Evolutionary conservation across 2,329 filamentous ascomycete species (phyloP).

Genomic region (Lasiodiplodia gonubiensis): DNA sequence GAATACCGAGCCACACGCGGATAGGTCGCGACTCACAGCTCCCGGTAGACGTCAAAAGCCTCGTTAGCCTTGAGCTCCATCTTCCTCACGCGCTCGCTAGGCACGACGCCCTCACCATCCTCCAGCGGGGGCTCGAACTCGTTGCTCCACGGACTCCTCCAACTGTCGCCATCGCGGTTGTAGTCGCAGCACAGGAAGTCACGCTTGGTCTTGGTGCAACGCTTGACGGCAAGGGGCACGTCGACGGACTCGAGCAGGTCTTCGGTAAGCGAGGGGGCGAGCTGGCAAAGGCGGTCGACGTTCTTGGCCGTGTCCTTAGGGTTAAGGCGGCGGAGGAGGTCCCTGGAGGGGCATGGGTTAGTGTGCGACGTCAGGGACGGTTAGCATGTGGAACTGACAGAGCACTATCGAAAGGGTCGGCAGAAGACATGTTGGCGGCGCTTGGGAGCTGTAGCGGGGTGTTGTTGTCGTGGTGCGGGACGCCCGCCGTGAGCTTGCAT

Average conservation of each 20-base stretch:
- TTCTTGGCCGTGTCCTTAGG: conserved; percentile 89
- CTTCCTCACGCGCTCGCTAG: conserved; percentile 86
- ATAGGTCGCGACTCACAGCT: conserved; percentile 64
- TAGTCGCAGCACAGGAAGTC: conserved; percentile 99
- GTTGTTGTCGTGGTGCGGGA: conserved; percentile 23
- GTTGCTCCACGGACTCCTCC: conserved; percentile 98
- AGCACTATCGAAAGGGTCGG: conserved; percentile 75
- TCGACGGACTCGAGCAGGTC: conserved; percentile 98
- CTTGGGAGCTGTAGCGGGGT: conserved; percentile 1
- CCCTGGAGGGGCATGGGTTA: conserved; percentile 61
- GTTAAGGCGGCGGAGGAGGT: conserved; percentile 97
- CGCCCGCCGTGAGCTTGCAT: conserved; percentile 24
- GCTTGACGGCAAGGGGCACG: conserved; percentile 85
- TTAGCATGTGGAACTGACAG: conserved; percentile 62
- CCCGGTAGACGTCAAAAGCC: conserved; percentile 94
- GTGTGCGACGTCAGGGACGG: conserved; percentile 9
- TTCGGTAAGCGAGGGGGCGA: conserved; percentile 92
- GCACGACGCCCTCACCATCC: conserved; percentile 80
- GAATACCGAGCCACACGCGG: background rate
- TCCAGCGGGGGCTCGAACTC: conserved; percentile 90
- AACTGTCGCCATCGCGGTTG: conserved; percentile 97
- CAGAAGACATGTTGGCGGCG: conserved; percentile 54
- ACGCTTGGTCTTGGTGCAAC: conserved; percentile 85
- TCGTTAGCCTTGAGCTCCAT: conserved; percentile 95
- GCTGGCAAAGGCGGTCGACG: conserved; percentile 83